Base-by-base conservation (phyloP, 805 yeast genomes). In the Candida odintsovae region DNA sequence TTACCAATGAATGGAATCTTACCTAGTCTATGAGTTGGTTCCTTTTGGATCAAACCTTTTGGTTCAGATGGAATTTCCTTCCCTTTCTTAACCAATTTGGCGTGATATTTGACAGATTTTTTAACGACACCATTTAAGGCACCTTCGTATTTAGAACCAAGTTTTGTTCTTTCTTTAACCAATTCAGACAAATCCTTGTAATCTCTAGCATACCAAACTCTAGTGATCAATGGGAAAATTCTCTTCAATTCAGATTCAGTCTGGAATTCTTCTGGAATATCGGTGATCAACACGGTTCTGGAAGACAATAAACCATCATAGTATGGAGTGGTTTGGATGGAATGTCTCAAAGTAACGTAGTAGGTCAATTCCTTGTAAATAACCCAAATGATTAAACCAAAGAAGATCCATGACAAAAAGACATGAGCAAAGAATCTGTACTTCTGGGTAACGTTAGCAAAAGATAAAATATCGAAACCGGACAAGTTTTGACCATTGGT, bases 1-100 rank as follows among this genome's bases (percentile, higher is more conserved):
- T 86, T 67, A 49, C 97, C 95, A 55, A 83, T 73, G 48, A 86
- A 66, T 47, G 80, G 80, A 58, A 77, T 78, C 48, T 64, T 61
- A 46, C 79, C 79, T 57, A 89, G 74, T 52, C 78, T 78, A 66
- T 88, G 92, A 29, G 87, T 83, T 41, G 97, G 97, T 56, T 92
- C 77, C 71, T 89, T 90, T 66, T 85, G 75, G 50, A 89, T 79
- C 63, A 86, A 89, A 50, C 76, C 82, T 58, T 81, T 72, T 44
- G 70, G 75, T 4, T 85, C 82, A 51, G 72, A 74, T 19, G 85
- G 62, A 19, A 70, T 61, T 12, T 76, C 72, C 57, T 75, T 70
- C 31, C 72, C 70, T 63, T 84, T 83, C 65, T 85, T 83, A 45
- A 71, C 61, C 22, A 77, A 70, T 62, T 83, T 83, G 40, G 64